phyloP scores from a whole-genome alignment of 768 basidiomycete species.

The Rhodotorula graminis region DNA sequence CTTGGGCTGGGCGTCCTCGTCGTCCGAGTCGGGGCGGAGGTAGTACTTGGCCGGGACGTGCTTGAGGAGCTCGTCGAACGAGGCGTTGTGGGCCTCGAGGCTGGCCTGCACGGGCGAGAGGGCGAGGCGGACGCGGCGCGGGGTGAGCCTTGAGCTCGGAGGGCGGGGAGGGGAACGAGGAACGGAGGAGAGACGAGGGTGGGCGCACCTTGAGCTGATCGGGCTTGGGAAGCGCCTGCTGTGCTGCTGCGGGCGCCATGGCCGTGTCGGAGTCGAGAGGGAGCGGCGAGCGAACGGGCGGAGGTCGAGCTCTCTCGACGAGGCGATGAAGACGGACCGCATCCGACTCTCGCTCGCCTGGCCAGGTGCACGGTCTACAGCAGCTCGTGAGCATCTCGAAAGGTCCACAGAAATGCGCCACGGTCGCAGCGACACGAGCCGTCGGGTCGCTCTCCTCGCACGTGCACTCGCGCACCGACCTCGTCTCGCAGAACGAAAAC shows the following conservation, averaged over 20 bases:
- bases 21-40: constrained; percentile 67
- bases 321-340: background rate
- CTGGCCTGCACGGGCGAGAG: constrained; percentile 34
- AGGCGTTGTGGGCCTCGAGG: constrained; percentile 75
- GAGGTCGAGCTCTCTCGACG: background rate
- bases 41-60: constrained; percentile 90
- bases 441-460: too few relatives aligned
- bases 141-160: constrained; percentile 23
- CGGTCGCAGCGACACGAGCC: too few relatives aligned
- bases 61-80: constrained; percentile 73
- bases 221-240: background rate
- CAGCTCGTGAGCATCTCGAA: too few relatives aligned
- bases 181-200: background rate
- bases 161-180: background rate
- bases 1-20: constrained; percentile 60
- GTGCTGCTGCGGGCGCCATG: background rate
- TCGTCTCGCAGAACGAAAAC: too few relatives aligned
- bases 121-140: background rate
- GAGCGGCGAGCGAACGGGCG: background rate
- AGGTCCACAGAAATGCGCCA: too few relatives aligned
- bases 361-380: too few relatives aligned
- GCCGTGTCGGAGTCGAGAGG: background rate
- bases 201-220: constrained; percentile 2
- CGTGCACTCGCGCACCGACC: too few relatives aligned
- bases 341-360: too few relatives aligned